Conservation (phyloP, 202 grass and related monocot genomes). For the Hordeum pubiflorum region DNA sequence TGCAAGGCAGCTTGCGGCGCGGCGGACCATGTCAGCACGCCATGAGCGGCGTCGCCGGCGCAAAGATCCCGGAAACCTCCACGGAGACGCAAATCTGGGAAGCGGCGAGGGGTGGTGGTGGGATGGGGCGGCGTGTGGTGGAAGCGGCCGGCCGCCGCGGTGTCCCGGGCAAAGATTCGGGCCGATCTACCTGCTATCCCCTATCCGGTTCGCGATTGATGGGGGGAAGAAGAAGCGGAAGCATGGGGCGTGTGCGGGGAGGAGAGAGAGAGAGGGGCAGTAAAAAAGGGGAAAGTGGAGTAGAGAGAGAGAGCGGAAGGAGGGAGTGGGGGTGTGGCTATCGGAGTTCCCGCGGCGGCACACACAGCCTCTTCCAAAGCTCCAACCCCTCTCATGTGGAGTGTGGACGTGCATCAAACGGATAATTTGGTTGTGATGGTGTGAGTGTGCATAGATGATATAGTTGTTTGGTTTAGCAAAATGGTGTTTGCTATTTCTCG, state of each 20-base stretch:
- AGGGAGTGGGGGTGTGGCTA: not conserved
- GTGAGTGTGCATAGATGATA: not conserved
- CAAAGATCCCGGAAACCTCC: not conserved
- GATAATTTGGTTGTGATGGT: not conserved
- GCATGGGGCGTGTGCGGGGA: not conserved
- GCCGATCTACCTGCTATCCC: constrained; percentile 31
- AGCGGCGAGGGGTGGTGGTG: not conserved
- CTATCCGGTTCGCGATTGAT: constrained; percentile 35
- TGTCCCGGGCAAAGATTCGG: constrained; percentile 18
- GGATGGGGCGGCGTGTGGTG: not conserved
- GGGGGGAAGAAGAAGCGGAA: constrained; percentile 17
- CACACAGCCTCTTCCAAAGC: too few relatives aligned
- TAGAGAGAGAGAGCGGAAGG: not conserved
- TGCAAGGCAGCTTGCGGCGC: not conserved
- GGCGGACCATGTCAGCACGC: not conserved
- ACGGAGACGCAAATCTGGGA: not conserved
- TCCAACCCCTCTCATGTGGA: too few relatives aligned
- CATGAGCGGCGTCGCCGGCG: not conserved
- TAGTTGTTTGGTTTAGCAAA: too few relatives aligned
- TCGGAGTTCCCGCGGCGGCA: not conserved
- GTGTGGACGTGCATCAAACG: too few relatives aligned
- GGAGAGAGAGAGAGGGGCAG: not conserved
- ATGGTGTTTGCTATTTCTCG: too few relatives aligned
- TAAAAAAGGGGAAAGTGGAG: constrained; percentile 35
- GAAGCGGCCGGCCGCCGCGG: not conserved